Evolutionary conservation across 352 stramenopile genomes (phyloP).

Genomic region (Phytophthora capsici): DNA sequence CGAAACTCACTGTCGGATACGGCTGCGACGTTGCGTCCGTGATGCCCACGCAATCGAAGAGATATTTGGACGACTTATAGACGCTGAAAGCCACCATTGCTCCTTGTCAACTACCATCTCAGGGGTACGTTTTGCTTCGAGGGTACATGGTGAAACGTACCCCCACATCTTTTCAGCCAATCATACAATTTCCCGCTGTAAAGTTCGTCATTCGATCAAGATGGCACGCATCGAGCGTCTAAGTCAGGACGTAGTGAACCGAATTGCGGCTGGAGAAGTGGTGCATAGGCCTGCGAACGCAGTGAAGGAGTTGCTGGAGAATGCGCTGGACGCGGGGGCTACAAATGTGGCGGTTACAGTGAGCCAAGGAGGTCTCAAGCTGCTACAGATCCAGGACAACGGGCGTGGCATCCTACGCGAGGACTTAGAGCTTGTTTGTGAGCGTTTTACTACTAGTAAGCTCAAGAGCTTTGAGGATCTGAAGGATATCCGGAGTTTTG

Average conservation of each 20-base stretch:
- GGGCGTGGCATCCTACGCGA: conserved; percentile 91
- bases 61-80: conserved; percentile 70
- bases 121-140: conserved; percentile 2
- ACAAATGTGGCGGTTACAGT: conserved; percentile 83
- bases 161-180: conserved; percentile 37
- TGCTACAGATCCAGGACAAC: conserved; percentile 96
- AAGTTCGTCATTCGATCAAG: conserved; percentile 41
- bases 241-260: conserved; percentile 93
- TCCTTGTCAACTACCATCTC: conserved; percentile 1
- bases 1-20: conserved; percentile 37
- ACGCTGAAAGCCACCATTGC: conserved; percentile 58
- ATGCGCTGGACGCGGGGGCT: conserved; percentile 96
- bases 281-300: conserved; percentile 95
- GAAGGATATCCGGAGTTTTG: conserved; percentile 94
- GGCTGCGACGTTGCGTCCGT: conserved; percentile 14
- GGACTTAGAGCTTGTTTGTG: conserved; percentile 96
- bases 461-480: conserved; percentile 96
- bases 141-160: background rate
- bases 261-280: conserved; percentile 95
- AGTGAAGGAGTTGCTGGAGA: conserved; percentile 99
- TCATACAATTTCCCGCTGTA: conserved; percentile 46
- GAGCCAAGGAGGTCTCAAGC: conserved; percentile 90
- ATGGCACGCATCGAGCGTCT: conserved; percentile 86
- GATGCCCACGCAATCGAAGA: conserved; percentile 62
- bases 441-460: conserved; percentile 99